Conservation (phyloP, 345 rosid species). For the Heritiera fomes region DNA sequence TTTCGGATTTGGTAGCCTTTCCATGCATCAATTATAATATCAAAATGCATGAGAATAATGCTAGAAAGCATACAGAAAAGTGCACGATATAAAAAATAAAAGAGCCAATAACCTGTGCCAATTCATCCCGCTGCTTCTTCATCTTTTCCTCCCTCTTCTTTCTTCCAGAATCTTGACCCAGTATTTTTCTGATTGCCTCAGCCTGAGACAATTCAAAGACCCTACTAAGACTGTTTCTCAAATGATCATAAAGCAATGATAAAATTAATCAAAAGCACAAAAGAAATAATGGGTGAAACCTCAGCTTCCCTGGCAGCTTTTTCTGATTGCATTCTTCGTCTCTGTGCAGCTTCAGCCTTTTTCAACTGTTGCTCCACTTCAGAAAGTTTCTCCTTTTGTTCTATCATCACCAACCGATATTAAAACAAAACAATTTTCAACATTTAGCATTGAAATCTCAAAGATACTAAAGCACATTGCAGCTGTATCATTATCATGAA, state of each 20-base stretch:
- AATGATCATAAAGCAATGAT: background rate
- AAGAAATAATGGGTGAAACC: slow-evolving; percentile 38
- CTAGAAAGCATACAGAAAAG: background rate
- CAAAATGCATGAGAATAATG: slow-evolving; percentile 8
- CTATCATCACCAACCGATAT: slow-evolving; percentile 32
- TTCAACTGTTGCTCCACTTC: slow-evolving; percentile 73
- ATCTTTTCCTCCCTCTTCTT: slow-evolving; percentile 70
- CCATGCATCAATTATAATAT: slow-evolving; percentile 36
- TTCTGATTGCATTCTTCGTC: slow-evolving; percentile 69
- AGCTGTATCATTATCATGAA: background rate
- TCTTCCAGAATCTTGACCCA: slow-evolving; percentile 72
- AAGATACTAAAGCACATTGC: background rate
- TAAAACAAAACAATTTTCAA: slow-evolving; percentile 1
- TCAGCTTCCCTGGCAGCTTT: slow-evolving; percentile 80
- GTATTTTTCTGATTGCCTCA: slow-evolving; percentile 80
- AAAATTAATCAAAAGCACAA: background rate
- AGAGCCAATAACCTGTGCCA: slow-evolving; percentile 51
- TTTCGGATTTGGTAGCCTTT: slow-evolving; percentile 51
- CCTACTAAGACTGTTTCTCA: slow-evolving; percentile 13
- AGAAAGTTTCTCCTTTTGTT: slow-evolving; percentile 69
- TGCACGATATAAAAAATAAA: background rate
- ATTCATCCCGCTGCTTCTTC: slow-evolving; percentile 59
- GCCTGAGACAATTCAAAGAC: slow-evolving; percentile 44
- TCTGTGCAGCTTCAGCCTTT: slow-evolving; percentile 72
- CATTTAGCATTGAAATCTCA: background rate